A percentile compares a stretch with the other conserved stretches of the same genome.
Evolutionary conservation across 257 asterid genomes (phyloP).

Genomic region (Fraxinus pennsylvanica): DNA sequence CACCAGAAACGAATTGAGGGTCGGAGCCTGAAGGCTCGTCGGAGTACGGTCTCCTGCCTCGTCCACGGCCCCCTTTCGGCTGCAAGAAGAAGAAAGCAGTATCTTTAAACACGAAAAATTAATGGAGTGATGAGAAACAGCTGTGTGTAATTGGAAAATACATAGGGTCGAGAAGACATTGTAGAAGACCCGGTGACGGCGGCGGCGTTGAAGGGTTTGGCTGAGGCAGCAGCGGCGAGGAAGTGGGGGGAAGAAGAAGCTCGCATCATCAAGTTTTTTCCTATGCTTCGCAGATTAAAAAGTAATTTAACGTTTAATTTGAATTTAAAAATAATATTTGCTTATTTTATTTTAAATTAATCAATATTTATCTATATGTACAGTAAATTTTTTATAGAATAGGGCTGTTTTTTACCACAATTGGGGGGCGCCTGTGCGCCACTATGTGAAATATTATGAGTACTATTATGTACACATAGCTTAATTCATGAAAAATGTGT

Average conservation of each 20-base stretch:
- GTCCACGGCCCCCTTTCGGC: slow-evolving; percentile 51
- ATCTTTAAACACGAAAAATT: neutral
- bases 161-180: slow-evolving; percentile 58
- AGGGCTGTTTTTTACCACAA: no score
- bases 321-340: no score
- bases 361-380: no score
- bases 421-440: no score
- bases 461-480: no score
- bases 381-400: no score
- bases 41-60: slow-evolving; percentile 57
- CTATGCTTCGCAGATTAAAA: neutral
- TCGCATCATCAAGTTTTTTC: slow-evolving; percentile 50
- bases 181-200: slow-evolving; percentile 26
- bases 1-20: slow-evolving; percentile 52
- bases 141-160: slow-evolving; percentile 28
- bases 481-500: no score
- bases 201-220: slow-evolving; percentile 20
- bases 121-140: neutral
- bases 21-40: slow-evolving; percentile 36
- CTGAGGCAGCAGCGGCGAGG: slow-evolving; percentile 45
- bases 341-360: no score
- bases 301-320: no score
- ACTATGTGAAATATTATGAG: no score
- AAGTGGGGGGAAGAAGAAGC: slow-evolving; percentile 47
- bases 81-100: slow-evolving; percentile 24